A percentile compares a stretch with the other conserved stretches of the same genome.
Evolutionary conservation across 768 basidiomycete species (phyloP).

Genomic region (Boletus rex-veris): DNA sequence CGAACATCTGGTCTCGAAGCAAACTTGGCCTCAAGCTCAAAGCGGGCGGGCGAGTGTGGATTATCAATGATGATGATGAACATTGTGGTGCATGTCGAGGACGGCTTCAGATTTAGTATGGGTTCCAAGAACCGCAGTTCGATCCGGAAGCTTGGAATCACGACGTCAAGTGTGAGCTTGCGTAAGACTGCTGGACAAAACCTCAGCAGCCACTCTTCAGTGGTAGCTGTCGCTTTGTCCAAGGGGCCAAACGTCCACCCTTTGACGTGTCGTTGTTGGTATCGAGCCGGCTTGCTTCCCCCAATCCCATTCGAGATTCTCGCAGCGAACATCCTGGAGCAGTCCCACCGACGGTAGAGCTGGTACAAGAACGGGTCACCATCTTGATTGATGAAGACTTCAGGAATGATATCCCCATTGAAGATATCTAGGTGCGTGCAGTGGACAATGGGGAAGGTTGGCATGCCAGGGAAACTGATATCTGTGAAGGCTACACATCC

Average conservation of each 20-base stretch:
- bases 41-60: constrained; percentile 41
- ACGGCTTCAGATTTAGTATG: constrained; percentile 44
- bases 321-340: constrained; percentile 42
- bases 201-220: constrained; percentile 37
- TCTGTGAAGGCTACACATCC: constrained; percentile 60
- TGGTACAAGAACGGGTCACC: constrained; percentile 58
- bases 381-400: constrained; percentile 55
- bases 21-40: constrained; percentile 38
- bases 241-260: constrained; percentile 51
- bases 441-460: constrained; percentile 57
- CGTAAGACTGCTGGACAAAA: constrained; percentile 22
- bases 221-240: constrained; percentile 36
- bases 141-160: constrained; percentile 57
- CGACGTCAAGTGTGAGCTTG: constrained; percentile 50
- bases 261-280: constrained; percentile 40
- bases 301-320: constrained; percentile 45
- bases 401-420: constrained; percentile 45
- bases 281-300: constrained; percentile 44
- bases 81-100: constrained; percentile 44
- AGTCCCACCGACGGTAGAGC: constrained; percentile 55
- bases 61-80: constrained; percentile 59
- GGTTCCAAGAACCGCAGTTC: constrained; percentile 39
- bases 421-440: constrained; percentile 56
- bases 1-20: constrained; percentile 47
- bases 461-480: constrained; percentile 54